These are phyloP conservation scores for Rhexocercosporidium sp. DNA, from an alignment of 2,329 filamentous ascomycete species.

Conservation along the genomic window DNA sequence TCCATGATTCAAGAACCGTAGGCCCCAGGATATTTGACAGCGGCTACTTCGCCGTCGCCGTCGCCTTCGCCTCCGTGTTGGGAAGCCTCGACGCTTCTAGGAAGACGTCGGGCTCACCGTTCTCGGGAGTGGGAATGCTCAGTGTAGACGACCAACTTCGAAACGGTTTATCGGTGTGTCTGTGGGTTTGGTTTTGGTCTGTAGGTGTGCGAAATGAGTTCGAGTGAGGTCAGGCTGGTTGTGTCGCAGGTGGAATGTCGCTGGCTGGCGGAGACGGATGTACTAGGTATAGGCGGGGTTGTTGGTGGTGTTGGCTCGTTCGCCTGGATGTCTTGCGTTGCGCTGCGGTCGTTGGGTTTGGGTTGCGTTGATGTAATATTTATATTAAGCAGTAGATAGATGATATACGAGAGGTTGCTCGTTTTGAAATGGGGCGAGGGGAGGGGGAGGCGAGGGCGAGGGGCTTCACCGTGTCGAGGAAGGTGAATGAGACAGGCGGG, in stretches of 20 bases:
- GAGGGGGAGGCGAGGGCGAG: neutral
- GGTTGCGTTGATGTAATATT: neutral
- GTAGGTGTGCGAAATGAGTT: neutral
- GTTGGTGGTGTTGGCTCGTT: neutral
- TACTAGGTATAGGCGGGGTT: too few species aligned
- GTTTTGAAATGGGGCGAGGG: neutral
- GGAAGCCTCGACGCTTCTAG: constrained; percentile 23
- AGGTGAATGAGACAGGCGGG: constrained; percentile 8
- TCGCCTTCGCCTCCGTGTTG: neutral
- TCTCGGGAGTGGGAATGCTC: neutral
- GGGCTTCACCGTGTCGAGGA: neutral
- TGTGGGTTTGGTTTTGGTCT: neutral
- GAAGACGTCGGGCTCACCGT: constrained; percentile 22
- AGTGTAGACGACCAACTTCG: neutral
- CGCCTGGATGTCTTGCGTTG: neutral
- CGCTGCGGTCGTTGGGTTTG: too few species aligned
- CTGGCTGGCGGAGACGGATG: neutral
- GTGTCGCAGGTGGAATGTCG: neutral
- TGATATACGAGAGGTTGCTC: neutral
- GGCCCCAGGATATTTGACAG: neutral
- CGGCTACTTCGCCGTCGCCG: neutral
- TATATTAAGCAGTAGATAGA: neutral
- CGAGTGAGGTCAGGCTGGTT: neutral
- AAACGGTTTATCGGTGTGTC: neutral
- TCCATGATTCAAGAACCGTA: constrained; percentile 26